Conservation (phyloP, 192 early-diverging fungal genomes). For the Borealophlyctis nickersoniae region DNA sequence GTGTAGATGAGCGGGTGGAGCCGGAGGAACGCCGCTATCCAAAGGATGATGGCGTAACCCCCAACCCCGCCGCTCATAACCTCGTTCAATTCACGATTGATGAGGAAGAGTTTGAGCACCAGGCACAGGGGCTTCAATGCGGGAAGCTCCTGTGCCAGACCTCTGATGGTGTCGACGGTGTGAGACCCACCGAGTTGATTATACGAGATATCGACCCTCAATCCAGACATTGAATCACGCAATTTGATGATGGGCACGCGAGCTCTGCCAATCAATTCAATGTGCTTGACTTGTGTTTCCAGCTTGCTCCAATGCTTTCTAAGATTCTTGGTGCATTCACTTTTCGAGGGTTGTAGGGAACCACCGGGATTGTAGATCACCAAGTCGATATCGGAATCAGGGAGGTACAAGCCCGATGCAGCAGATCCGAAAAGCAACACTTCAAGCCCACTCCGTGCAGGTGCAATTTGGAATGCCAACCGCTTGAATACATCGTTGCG, state of each 20-base stretch:
- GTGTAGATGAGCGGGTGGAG: slow-evolving; percentile 17
- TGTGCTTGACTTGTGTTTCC: not conserved
- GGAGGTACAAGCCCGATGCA: slow-evolving; percentile 7
- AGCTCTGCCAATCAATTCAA: not conserved
- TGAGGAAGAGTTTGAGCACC: slow-evolving; percentile 29
- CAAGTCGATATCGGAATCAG: slow-evolving; percentile 17
- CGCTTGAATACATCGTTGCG: not conserved
- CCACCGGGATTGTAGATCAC: slow-evolving; percentile 13
- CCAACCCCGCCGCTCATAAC: slow-evolving; percentile 8
- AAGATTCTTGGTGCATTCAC: no score
- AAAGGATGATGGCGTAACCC: slow-evolving; percentile 13
- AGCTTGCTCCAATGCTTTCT: not conserved
- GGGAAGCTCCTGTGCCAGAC: slow-evolving; percentile 8
- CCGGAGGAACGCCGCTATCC: slow-evolving; percentile 24
- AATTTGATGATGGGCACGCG: slow-evolving; percentile 1
- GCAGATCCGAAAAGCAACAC: slow-evolving; percentile 15
- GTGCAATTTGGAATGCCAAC: not conserved
- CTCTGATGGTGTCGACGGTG: not conserved
- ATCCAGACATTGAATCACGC: not conserved
- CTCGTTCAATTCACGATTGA: slow-evolving; percentile 9
- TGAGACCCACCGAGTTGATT: not conserved
- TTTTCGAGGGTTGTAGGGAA: no score
- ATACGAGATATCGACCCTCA: slow-evolving; percentile 16
- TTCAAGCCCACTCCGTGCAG: not conserved
- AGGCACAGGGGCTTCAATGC: slow-evolving; percentile 18